phyloP scores from a whole-genome alignment of 805 yeast genomes.

The Cyberlindnera saturnus region DNA sequence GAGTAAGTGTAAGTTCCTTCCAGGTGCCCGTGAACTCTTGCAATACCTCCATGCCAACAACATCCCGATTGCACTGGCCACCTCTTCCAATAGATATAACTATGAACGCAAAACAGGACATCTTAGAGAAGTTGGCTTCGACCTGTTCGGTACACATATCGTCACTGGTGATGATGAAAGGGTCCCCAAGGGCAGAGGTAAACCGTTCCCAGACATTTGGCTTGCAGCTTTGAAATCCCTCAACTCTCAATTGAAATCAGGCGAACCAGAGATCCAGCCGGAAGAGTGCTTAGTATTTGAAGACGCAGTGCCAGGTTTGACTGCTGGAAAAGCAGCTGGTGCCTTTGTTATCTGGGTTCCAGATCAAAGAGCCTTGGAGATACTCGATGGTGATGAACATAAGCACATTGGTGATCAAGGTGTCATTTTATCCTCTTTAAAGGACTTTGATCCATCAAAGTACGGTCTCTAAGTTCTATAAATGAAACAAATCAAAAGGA shows the following conservation, averaged over 20 bases:
- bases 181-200: slow-evolving; percentile 80
- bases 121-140: slow-evolving; percentile 49
- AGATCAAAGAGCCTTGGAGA: slow-evolving; percentile 60
- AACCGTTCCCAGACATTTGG: slow-evolving; percentile 95
- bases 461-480: slow-evolving; percentile 33
- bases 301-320: slow-evolving; percentile 91
- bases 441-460: slow-evolving; percentile 43
- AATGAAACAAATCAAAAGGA: not conserved
- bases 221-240: slow-evolving; percentile 66
- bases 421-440: slow-evolving; percentile 45
- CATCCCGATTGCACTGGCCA: slow-evolving; percentile 86
- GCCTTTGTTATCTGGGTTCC: slow-evolving; percentile 94
- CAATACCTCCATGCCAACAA: slow-evolving; percentile 40
- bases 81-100: slow-evolving; percentile 65
- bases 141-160: slow-evolving; percentile 55
- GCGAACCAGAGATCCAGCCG: slow-evolving; percentile 45
- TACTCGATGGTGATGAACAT: slow-evolving; percentile 44
- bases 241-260: slow-evolving; percentile 44
- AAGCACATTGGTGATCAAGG: slow-evolving; percentile 52
- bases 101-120: slow-evolving; percentile 70
- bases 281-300: slow-evolving; percentile 87
- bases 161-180: slow-evolving; percentile 88
- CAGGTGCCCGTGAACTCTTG: slow-evolving; percentile 78
- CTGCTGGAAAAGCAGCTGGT: slow-evolving; percentile 78
- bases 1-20: slow-evolving; percentile 61